Evolutionary conservation across 2,329 filamentous ascomycete species (phyloP), one percentile per base, ranked within the genome.

Genomic region (Colletotrichum musicola): DNA sequence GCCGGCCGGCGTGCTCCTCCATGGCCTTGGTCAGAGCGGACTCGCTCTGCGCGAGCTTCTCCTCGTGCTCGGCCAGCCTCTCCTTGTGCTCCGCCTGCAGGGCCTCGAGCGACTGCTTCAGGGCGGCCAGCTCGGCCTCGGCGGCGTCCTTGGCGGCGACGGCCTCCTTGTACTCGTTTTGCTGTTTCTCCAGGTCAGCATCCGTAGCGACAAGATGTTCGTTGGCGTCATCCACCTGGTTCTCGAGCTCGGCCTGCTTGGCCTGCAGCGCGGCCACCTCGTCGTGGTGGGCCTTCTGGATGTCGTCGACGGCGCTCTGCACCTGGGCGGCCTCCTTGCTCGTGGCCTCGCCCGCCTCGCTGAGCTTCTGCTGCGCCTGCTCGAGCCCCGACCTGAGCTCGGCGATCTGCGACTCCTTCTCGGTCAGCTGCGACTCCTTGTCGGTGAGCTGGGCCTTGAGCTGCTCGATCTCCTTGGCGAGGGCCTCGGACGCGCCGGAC

Each of bases 371-470:
- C 74, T 89, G 81, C 0, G 86, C 88, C 9, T 83, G 78, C 65
- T 84, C 79, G 56, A 91, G 84, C 72, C 90, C 85, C 6, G 82
- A 80, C 76, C 87, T 88, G 35, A 91, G 82, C 13, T 84, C 78
- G 62, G 86, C 83, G 10, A 90, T 85, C 74, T 89, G 86, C 6
- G 83, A 77, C 73, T 90, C 88, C 70, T 87, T 88, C 38, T 87
- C 83, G 4, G 82, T 81, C 12, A 90, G 86, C 74, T 89, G 86
- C 4, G 83, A 76, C 73, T 90, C 88, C 70, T 87, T 88, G 47
- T 87, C 83, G 5, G 82, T 81, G 22, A 91, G 81, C 77, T 90
- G 89, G 7, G 81, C 77, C 80, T 88, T 90, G 50, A 91, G 81
- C 53, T 88, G 85, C 57, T 90, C 88, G 4, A 88, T 79, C 73